A percentile compares a stretch with the other conserved stretches of the same genome.
Evolutionary conservation across 257 asterid species (phyloP).

Genomic region (Fraxinus pennsylvanica): DNA sequence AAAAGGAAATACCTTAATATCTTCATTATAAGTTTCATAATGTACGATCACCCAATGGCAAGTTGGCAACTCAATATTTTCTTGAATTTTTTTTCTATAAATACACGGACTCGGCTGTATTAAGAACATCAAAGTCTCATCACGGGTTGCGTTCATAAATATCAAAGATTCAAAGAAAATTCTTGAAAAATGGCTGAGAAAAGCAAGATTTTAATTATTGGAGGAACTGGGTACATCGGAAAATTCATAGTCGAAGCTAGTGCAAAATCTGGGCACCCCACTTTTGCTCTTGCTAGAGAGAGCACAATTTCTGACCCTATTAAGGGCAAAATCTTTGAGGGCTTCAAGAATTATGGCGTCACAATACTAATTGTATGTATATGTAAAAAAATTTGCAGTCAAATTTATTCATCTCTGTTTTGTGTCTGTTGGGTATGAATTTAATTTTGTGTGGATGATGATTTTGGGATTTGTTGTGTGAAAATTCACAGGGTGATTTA

Average conservation of each 20-base stretch:
- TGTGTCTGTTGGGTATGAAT: background rate
- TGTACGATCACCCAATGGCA: too few relatives aligned
- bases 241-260: conserved; percentile 74
- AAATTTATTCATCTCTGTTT: background rate
- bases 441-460: background rate
- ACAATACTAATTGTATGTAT: conserved; percentile 48
- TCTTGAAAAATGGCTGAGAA: conserved; percentile 54
- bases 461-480: background rate
- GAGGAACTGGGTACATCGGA: conserved; percentile 86
- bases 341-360: conserved; percentile 64
- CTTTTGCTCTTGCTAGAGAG: conserved; percentile 62
- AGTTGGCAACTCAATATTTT: too few relatives aligned
- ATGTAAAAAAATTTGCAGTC: too few relatives aligned
- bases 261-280: conserved; percentile 70
- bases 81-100: background rate
- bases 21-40: too few relatives aligned
- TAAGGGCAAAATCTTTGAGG: conserved; percentile 54
- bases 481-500: conserved; percentile 54
- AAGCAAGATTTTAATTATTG: conserved; percentile 81
- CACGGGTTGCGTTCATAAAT: background rate
- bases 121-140: background rate
- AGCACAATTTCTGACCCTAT: conserved; percentile 59
- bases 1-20: too few relatives aligned
- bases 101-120: background rate
- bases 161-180: background rate